These are phyloP conservation scores for Leucogyrophana mollusca DNA, from an alignment of 768 basidiomycete genomes.

Conservation along the genomic window DNA sequence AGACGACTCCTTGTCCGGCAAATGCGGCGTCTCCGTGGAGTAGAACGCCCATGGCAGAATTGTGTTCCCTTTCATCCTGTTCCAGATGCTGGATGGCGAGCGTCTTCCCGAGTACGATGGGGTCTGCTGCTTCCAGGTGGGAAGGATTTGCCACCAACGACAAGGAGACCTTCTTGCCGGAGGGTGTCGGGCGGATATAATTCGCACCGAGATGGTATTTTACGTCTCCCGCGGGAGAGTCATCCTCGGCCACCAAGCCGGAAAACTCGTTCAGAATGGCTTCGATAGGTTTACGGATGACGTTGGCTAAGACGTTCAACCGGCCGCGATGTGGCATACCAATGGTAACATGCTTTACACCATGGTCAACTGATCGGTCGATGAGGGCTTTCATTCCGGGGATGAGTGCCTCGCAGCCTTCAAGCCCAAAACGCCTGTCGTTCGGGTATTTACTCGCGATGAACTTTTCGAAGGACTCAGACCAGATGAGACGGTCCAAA, in stretches of 20 bases:
- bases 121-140: constrained; percentile 90
- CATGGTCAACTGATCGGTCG: constrained; percentile 89
- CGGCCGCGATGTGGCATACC: constrained; percentile 99
- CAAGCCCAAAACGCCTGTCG: constrained; percentile 95
- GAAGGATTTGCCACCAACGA: constrained; percentile 95
- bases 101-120: constrained; percentile 91
- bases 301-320: constrained; percentile 91
- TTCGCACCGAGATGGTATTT: constrained; percentile 97
- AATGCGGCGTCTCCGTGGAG: constrained; percentile 97
- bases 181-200: constrained; percentile 93
- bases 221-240: constrained; percentile 87
- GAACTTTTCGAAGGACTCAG: constrained; percentile 93
- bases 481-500: constrained; percentile 95
- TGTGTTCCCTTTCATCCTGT: constrained; percentile 71
- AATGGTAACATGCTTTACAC: constrained; percentile 87
- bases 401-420: constrained; percentile 90
- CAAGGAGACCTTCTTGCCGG: constrained; percentile 89
- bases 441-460: constrained; percentile 96
- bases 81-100: constrained; percentile 91
- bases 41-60: constrained; percentile 84
- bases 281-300: constrained; percentile 94
- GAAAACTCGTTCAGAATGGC: constrained; percentile 93
- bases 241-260: constrained; percentile 57
- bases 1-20: constrained; percentile 94
- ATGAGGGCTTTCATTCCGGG: constrained; percentile 99